Conservation (phyloP, 495 filamentous ascomycete species). For the Penicillium tannophilum region DNA sequence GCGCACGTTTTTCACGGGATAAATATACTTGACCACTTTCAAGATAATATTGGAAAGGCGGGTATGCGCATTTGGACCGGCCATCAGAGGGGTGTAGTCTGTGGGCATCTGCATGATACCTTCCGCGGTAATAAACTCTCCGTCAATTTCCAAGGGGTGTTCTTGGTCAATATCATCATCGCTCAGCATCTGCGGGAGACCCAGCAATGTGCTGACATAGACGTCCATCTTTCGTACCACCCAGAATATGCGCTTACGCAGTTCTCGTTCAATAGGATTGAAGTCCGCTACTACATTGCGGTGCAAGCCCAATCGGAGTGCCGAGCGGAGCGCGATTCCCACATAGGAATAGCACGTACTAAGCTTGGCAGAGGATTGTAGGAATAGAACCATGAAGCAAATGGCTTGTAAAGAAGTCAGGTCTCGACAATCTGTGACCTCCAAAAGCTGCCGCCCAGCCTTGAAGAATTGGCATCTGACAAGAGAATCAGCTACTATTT, state of each 20-base stretch:
- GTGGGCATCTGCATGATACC: constrained; percentile 73
- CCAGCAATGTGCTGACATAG: constrained; percentile 86
- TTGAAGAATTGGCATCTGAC: constrained; percentile 82
- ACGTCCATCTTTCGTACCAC: constrained; percentile 91
- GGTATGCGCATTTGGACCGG: constrained; percentile 84
- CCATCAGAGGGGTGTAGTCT: constrained; percentile 73
- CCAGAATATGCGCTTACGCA: constrained; percentile 86
- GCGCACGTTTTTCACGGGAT: constrained; percentile 75
- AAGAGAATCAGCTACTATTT: constrained; percentile 7
- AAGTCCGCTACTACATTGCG: constrained; percentile 74
- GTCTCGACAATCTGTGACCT: constrained; percentile 91
- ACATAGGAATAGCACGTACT: constrained; percentile 94
- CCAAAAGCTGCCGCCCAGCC: constrained; percentile 75
- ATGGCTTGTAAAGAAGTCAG: constrained; percentile 82
- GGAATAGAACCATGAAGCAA: constrained; percentile 89
- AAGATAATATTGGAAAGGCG: constrained; percentile 73
- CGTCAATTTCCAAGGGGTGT: constrained; percentile 81
- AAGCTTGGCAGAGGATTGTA: constrained; percentile 87
- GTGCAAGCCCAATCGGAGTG: constrained; percentile 85
- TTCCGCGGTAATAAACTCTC: constrained; percentile 83
- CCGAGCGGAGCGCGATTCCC: constrained; percentile 84
- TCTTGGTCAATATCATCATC: constrained; percentile 93
- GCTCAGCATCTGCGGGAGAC: constrained; percentile 80
- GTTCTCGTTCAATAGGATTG: constrained; percentile 81
- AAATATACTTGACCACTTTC: constrained; percentile 87